Conservation (phyloP, 805 yeast genomes). For the Saccharomycopsis selenospora region DNA sequence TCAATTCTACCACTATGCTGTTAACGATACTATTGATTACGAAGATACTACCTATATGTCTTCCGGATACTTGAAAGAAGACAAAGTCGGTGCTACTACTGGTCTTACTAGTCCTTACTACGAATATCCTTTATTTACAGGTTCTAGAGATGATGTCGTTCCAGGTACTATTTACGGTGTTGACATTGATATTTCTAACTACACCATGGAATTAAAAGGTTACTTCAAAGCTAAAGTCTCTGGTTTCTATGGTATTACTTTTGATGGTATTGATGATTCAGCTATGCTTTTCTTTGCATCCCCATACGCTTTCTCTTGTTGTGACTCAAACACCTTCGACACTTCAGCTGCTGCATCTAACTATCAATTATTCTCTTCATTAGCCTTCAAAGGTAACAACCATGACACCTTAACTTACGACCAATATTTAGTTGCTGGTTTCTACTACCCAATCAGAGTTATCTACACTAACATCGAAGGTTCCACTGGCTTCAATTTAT, state of each 20-base stretch:
- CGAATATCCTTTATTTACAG: neutral
- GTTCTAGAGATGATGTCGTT: conserved; percentile 1
- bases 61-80: neutral
- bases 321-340: conserved; percentile 20
- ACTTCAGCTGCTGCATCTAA: conserved; percentile 5
- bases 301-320: conserved; percentile 31
- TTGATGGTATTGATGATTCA: conserved; percentile 29
- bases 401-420: neutral
- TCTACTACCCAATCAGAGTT: conserved; percentile 28
- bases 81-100: neutral
- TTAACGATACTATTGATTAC: neutral
- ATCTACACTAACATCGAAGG: conserved; percentile 24
- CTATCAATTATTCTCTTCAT: conserved; percentile 8
- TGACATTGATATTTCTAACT: conserved; percentile 21
- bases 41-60: neutral
- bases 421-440: conserved; percentile 23
- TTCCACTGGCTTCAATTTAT: conserved; percentile 21
- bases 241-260: conserved; percentile 28
- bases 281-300: conserved; percentile 29
- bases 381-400: conserved; percentile 3
- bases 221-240: conserved; percentile 26
- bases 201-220: conserved; percentile 27
- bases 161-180: conserved; percentile 20
- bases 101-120: conserved; percentile 3
- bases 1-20: conserved; percentile 3